Conservation (phyloP, 169 alveolate species). For the Cryptosporidium andersoni region DNA sequence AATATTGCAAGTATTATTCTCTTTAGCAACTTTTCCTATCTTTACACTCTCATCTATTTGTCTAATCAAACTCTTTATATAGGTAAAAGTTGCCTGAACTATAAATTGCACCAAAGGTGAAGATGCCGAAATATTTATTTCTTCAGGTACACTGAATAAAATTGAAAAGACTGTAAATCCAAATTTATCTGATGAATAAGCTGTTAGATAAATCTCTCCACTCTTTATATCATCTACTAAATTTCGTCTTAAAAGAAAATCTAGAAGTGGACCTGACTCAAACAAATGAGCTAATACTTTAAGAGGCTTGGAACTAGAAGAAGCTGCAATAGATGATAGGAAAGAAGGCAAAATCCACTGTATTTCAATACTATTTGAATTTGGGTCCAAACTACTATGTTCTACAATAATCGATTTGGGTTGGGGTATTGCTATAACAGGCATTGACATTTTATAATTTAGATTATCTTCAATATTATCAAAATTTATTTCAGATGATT, state of each 20-base stretch:
- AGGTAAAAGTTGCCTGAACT: constrained; percentile 45
- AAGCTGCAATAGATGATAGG: constrained; percentile 19
- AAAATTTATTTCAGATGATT: neutral
- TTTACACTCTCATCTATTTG: constrained; percentile 17
- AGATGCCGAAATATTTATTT: constrained; percentile 16
- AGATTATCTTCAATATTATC: neutral
- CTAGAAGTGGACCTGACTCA: constrained; percentile 34
- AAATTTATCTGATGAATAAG: constrained; percentile 59
- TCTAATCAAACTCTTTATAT: constrained; percentile 17
- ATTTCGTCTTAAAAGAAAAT: constrained; percentile 39
- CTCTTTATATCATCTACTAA: constrained; percentile 26
- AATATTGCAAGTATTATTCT: neutral
- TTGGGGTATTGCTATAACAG: constrained; percentile 11
- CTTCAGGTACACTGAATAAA: constrained; percentile 24
- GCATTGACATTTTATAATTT: neutral
- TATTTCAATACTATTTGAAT: constrained; percentile 24
- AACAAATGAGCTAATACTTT: constrained; percentile 33
- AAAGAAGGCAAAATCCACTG: constrained; percentile 65
- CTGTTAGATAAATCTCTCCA: constrained; percentile 67
- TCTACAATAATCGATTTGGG: constrained; percentile 40
- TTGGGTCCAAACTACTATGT: neutral
- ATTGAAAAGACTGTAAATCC: constrained; percentile 60
- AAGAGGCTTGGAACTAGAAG: constrained; percentile 55
- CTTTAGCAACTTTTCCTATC: neutral
- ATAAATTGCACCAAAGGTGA: constrained; percentile 54